A percentile compares a stretch with the other conserved stretches of the same genome.
Conservation (phyloP, 2,329 filamentous ascomycete species). For the Aureobasidium sp. region DNA sequence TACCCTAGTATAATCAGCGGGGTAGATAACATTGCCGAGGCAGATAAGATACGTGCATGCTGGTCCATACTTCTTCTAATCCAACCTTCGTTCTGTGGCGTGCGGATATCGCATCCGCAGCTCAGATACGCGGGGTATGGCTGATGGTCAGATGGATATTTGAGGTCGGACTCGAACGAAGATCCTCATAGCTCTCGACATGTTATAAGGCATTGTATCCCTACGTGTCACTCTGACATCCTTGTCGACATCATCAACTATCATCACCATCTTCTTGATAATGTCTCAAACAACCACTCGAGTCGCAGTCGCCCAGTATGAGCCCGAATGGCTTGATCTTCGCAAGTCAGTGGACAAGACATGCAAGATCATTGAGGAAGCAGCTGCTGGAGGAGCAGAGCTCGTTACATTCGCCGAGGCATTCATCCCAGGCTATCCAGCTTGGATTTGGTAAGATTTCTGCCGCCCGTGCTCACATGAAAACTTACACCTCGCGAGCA, state of each 20-base stretch:
- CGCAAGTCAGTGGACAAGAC: conserved; percentile 50
- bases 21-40: not conserved
- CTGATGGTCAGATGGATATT: not conserved
- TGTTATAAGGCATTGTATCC: not conserved
- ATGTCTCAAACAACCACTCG: not conserved
- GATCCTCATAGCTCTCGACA: not conserved
- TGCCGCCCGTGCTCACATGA: not conserved
- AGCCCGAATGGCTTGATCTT: conserved; percentile 56
- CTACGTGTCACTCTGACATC: not conserved
- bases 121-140: not conserved
- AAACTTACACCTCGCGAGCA: conserved; percentile 18
- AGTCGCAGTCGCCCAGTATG: conserved; percentile 50
- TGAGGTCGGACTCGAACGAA: not conserved
- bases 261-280: not conserved
- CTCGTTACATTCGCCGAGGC: conserved; percentile 46
- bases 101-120: not conserved
- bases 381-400: conserved; percentile 47
- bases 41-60: not conserved
- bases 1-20: not conserved
- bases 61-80: not conserved
- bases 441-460: conserved; percentile 38
- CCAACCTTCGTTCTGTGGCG: not conserved
- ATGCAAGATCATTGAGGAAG: conserved; percentile 49
- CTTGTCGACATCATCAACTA: not conserved
- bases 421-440: conserved; percentile 41